phyloP scores from a whole-genome alignment of 1,284 basidiomycete genomes.

The Leccinum pachyderme region DNA sequence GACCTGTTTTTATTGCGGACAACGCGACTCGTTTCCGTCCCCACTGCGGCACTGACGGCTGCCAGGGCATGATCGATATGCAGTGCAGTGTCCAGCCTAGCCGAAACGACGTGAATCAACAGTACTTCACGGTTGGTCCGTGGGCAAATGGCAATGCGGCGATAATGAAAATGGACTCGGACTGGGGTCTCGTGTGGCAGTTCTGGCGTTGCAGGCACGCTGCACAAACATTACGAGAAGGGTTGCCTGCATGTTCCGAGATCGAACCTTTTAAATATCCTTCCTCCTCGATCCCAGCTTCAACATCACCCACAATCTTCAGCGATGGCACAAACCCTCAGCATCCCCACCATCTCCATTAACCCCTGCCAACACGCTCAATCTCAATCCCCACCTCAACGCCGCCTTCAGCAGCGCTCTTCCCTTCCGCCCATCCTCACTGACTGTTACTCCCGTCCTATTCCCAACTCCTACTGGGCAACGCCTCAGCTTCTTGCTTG shows the following conservation, averaged over 20 bases:
- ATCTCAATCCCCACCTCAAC: neutral
- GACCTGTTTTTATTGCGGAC: constrained; percentile 13
- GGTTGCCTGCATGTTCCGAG: neutral
- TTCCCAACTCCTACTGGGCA: constrained; percentile 81
- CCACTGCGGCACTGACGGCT: constrained; percentile 1
- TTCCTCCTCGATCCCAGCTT: neutral
- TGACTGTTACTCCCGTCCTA: constrained; percentile 45
- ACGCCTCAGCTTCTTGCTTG: constrained; percentile 67
- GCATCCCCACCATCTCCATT: constrained; percentile 12
- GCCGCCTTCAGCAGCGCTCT: constrained; percentile 18
- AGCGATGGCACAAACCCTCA: constrained; percentile 8
- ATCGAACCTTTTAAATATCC: constrained; percentile 19
- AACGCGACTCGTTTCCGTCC: constrained; percentile 27
- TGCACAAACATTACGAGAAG: constrained; percentile 7
- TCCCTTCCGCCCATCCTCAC: constrained; percentile 19
- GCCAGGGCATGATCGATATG: constrained; percentile 18
- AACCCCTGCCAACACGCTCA: neutral
- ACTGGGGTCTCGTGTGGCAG: constrained; percentile 12
- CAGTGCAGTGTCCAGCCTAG: neutral
- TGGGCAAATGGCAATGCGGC: constrained; percentile 11
- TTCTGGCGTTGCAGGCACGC: constrained; percentile 18
- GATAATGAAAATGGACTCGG: constrained; percentile 14
- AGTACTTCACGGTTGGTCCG: neutral
- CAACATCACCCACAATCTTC: constrained; percentile 8
- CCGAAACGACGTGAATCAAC: constrained; percentile 3